These are phyloP conservation scores for Vitis hybrid DNA, from an alignment of 177 flowering plant species.

Conservation along the genomic window DNA sequence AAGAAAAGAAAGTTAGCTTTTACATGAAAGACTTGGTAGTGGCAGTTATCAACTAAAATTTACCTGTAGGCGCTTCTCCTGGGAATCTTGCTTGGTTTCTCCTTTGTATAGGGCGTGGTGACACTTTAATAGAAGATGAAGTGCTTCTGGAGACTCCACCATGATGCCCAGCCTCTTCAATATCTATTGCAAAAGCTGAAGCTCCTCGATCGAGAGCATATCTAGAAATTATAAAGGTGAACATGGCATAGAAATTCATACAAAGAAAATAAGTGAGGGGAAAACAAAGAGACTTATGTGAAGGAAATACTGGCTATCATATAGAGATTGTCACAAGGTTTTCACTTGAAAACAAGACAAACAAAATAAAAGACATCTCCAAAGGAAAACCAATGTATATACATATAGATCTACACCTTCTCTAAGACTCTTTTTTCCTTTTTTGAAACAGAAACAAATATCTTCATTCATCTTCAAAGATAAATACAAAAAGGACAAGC, in stretches of 20 bases:
- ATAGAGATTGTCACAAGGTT: not conserved
- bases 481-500: too few relatives aligned
- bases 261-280: not conserved
- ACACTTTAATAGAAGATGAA: slow-evolving; percentile 34
- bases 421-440: not conserved
- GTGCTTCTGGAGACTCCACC: slow-evolving; percentile 15
- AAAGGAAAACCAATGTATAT: not conserved
- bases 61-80: slow-evolving; percentile 33
- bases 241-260: not conserved
- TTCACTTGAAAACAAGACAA: not conserved
- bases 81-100: slow-evolving; percentile 31
- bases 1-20: not conserved
- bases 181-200: slow-evolving; percentile 70
- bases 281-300: not conserved
- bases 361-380: not conserved
- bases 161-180: slow-evolving; percentile 43
- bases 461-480: too few relatives aligned
- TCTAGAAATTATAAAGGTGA: slow-evolving; percentile 45
- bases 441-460: too few relatives aligned
- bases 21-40: not conserved
- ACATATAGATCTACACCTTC: not conserved
- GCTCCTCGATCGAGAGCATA: slow-evolving; percentile 87
- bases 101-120: slow-evolving; percentile 45
- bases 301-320: not conserved
- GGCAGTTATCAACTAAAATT: slow-evolving; percentile 1